Evolutionary conservation across 495 filamentous ascomycete species (phyloP).

Genomic region (Aspergillus baeticus): DNA sequence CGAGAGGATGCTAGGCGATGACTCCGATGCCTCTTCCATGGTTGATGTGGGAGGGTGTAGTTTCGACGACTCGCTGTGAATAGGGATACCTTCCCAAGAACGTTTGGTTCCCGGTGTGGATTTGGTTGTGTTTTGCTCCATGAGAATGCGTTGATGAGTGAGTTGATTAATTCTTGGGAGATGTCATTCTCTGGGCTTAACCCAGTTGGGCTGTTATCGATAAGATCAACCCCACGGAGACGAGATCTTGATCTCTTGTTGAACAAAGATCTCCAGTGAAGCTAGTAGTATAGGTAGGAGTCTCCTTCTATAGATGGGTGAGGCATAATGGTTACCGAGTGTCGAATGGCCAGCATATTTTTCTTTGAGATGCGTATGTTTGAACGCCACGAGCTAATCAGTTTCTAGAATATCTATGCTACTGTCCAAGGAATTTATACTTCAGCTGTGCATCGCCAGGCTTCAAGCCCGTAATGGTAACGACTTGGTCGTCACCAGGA

Average conservation of each 20-base stretch:
- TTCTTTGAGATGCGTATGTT: too few species aligned
- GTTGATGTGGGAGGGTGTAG: conserved; percentile 18
- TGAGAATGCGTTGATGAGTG: conserved; percentile 1
- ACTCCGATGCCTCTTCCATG: conserved; percentile 29
- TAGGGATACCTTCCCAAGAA: conserved; percentile 58
- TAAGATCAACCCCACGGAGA: too few species aligned
- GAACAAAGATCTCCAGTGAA: too few species aligned
- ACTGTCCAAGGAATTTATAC: conserved; percentile 31
- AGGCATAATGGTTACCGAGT: not conserved
- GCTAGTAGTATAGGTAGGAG: too few species aligned
- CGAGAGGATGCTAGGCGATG: conserved; percentile 49
- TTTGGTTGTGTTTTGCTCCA: conserved; percentile 1
- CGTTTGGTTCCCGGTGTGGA: conserved; percentile 54
- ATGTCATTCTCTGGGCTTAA: conserved; percentile 15
- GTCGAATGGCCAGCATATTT: too few species aligned
- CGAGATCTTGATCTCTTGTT: too few species aligned
- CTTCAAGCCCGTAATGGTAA: conserved; percentile 36
- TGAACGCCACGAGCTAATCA: not conserved
- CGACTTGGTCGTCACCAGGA: conserved; percentile 43
- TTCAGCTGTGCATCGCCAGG: conserved; percentile 33
- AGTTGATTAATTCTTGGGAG: conserved; percentile 8
- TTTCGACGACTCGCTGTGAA: conserved; percentile 21
- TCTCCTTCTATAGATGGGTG: not conserved
- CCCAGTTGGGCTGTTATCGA: conserved; percentile 19
- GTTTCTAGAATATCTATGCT: not conserved